Evolutionary conservation across 2,329 filamentous ascomycete genomes (phyloP).

Genomic region (Xylariaceae sp.): DNA sequence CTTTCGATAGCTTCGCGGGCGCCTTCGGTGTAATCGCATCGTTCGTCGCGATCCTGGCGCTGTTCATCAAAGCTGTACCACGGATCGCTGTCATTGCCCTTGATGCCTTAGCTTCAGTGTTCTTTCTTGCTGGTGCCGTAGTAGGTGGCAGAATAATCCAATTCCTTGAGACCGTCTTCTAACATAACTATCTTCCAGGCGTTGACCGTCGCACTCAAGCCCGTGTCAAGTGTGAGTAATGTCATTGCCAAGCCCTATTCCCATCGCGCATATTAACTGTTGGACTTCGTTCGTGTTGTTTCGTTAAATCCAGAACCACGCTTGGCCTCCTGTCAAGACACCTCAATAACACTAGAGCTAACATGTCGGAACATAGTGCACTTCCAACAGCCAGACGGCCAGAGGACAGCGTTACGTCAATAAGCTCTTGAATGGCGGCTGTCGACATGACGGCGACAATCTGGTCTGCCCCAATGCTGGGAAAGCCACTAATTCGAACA

Average conservation of each 20-base stretch:
- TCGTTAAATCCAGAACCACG: too few species aligned
- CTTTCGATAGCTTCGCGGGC: slow-evolving; percentile 32
- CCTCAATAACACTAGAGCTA: too few species aligned
- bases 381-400: slow-evolving; percentile 5
- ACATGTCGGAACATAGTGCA: too few species aligned
- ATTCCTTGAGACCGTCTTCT: not conserved
- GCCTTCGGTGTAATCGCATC: slow-evolving; percentile 32
- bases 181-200: slow-evolving; percentile 17
- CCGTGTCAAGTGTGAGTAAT: slow-evolving; percentile 25
- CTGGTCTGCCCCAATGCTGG: slow-evolving; percentile 18
- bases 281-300: too few species aligned
- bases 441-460: slow-evolving; percentile 6
- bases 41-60: slow-evolving; percentile 22
- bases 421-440: slow-evolving; percentile 31
- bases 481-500: not conserved
- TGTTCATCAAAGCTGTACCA: slow-evolving; percentile 30
- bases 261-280: too few species aligned
- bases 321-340: too few species aligned
- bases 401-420: slow-evolving; percentile 15
- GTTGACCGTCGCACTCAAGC: slow-evolving; percentile 29
- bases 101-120: slow-evolving; percentile 28
- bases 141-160: slow-evolving; percentile 16
- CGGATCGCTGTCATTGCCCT: slow-evolving; percentile 21
- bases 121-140: slow-evolving; percentile 33
- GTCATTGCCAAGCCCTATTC: too few species aligned